Evolutionary conservation across 75 land plant genomes (phyloP).

Genomic region (Selaginella moellendorffii): DNA sequence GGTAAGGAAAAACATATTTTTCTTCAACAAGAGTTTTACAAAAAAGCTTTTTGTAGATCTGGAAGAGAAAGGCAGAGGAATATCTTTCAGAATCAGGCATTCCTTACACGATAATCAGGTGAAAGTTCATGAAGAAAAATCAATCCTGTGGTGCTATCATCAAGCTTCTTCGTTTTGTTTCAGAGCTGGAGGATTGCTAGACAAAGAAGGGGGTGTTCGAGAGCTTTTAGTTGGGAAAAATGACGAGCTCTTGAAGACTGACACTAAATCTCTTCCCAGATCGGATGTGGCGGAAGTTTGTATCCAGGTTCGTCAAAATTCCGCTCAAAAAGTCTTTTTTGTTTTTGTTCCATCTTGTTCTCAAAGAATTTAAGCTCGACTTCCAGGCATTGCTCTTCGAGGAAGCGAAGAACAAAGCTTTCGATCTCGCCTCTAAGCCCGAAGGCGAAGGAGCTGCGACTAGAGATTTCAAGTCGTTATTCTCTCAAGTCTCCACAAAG

Average conservation of each 20-base stretch:
- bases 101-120: conserved; percentile 89
- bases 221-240: conserved; percentile 4
- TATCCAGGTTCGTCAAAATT: conserved; percentile 33
- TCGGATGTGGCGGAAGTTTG: conserved; percentile 4
- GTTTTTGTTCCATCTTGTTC: neutral
- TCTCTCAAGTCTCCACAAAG: neutral
- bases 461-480: neutral
- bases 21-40: no score
- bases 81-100: conserved; percentile 81
- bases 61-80: conserved; percentile 92
- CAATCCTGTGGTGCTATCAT: no score
- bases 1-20: conserved; percentile 25
- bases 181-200: conserved; percentile 7
- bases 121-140: no score
- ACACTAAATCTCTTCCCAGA: neutral
- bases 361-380: conserved; percentile 3
- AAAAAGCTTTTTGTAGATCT: conserved; percentile 38
- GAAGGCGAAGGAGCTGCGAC: conserved; percentile 5
- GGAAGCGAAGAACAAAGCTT: conserved; percentile 3
- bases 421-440: conserved; percentile 5
- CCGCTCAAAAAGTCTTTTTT: neutral
- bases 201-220: neutral
- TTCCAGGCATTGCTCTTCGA: neutral
- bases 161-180: no score
- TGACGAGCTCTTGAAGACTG: conserved; percentile 1